phyloP scores from a whole-genome alignment of 2,329 filamentous ascomycete species.

The Aureobasidium sp. region DNA sequence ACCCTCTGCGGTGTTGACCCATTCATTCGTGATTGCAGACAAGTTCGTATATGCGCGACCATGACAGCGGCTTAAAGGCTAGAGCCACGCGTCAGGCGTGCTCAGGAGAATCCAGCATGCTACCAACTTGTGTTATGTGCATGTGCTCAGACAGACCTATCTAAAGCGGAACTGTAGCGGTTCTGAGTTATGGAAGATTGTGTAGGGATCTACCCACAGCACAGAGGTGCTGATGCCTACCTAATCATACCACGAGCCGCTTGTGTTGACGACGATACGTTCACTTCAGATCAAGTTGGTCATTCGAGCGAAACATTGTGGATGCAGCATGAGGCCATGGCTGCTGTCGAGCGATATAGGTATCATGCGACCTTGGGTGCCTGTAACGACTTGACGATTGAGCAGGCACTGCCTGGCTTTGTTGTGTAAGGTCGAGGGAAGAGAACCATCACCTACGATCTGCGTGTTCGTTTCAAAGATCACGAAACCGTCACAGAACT shows the following conservation, averaged over 20 bases:
- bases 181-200: too few relatives aligned
- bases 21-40: background rate
- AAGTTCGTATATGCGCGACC: background rate
- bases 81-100: background rate
- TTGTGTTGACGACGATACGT: background rate
- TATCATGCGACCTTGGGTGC: background rate
- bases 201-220: too few relatives aligned
- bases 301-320: background rate
- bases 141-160: background rate
- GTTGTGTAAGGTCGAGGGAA: background rate
- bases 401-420: background rate
- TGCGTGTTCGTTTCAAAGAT: background rate
- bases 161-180: too few relatives aligned
- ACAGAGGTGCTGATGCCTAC: background rate
- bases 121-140: background rate
- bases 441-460: background rate
- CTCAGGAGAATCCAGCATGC: background rate
- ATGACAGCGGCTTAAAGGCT: background rate
- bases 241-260: too few relatives aligned
- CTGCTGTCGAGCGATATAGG: background rate
- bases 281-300: background rate
- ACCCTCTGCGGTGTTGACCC: background rate
- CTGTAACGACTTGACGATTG: background rate
- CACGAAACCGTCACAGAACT: background rate
- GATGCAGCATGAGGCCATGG: background rate